Base-by-base conservation (phyloP, 169 alveolate species). In the Theileria parva region DNA sequence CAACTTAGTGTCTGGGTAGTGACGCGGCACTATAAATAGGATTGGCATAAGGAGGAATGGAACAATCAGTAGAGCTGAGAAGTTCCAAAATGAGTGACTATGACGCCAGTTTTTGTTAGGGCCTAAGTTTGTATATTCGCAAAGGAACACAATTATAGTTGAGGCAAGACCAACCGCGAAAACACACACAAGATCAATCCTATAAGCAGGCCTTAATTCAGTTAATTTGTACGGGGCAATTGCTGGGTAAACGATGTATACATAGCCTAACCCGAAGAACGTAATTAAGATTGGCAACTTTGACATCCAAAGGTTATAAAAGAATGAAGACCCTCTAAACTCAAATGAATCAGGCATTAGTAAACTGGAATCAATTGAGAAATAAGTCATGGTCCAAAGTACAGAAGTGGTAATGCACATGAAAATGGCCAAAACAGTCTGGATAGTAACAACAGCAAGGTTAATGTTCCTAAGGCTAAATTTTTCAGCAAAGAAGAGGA, bases 211-310 rank as follows among this genome's bases (percentile, higher is more conserved):
- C 59, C 34, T 51, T 11, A 59, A 73, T 13, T 59, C 37, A 51
- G 71, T 34, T 44, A 73, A 78, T 30, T 73, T 57, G 63, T 57
- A 73, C 0, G 80, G 80, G 9, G 48, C 39, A 28, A 73, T 73
- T 13, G 73, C 80, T 9, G 80, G 80, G 25, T 73, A 73, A 30
- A 73, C 28, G 27, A 17, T 2, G 63, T 73, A 73, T 17, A 73
- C 44, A 8, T 23, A 44, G 25, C 80, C 80, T 30, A 73, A 15
- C 32, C 73, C 69, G 39, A 57, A 19, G 21, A 67, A 17, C 2
- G 71, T n/a, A 23, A 30, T 30, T 30, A 73, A 11, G 70, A 73
- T 17, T n/a, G 80, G 80, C 59, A 23, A 61, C 77, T 34, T 44
- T 44, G 77, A 44, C 60, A 21, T 68, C 60, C 60, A 68, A 17